Evolutionary conservation across 2,329 filamentous ascomycete species (phyloP).

Genomic region (Parafenestella ontariensis): DNA sequence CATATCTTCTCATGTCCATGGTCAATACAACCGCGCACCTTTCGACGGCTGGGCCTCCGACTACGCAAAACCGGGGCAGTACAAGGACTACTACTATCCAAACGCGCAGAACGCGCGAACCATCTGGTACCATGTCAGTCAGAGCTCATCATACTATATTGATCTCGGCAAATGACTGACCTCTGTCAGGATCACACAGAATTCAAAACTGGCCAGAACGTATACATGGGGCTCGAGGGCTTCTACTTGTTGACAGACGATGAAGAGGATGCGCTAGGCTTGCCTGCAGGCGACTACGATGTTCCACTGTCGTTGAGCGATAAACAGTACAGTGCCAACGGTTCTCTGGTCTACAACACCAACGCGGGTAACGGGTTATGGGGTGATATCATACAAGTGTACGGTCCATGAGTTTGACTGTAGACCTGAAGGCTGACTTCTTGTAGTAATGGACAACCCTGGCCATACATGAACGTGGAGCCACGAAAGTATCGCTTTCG

Average conservation of each 20-base stretch:
- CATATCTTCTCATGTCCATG: constrained; percentile 63
- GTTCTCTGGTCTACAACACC: constrained; percentile 57
- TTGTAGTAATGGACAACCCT: constrained; percentile 61
- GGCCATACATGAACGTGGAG: constrained; percentile 64
- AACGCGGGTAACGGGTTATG: constrained; percentile 58
- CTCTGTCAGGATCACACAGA: constrained; percentile 48
- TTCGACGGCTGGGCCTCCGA: constrained; percentile 65
- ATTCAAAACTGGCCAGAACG: constrained; percentile 59
- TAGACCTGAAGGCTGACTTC: constrained; percentile 1
- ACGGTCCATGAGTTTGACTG: background rate
- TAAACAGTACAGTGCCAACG: constrained; percentile 61
- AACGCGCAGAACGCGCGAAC: constrained; percentile 62
- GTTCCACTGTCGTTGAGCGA: constrained; percentile 59
- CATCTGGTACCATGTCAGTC: constrained; percentile 64
- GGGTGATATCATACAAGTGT: constrained; percentile 64
- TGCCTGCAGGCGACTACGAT: constrained; percentile 63
- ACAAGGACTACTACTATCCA: constrained; percentile 69
- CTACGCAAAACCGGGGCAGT: constrained; percentile 58
- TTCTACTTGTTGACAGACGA: constrained; percentile 63
- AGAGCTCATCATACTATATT: constrained; percentile 28
- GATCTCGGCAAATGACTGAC: background rate
- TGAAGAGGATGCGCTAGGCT: constrained; percentile 56
- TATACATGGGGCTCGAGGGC: constrained; percentile 64
- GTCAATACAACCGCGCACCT: constrained; percentile 56
- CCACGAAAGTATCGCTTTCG: constrained; percentile 66